Percentiles rank a stretch among this genome's conserved stretches.
Conservation (phyloP, 306 rosid genomes). For the Vigna reflexopilosa region DNA sequence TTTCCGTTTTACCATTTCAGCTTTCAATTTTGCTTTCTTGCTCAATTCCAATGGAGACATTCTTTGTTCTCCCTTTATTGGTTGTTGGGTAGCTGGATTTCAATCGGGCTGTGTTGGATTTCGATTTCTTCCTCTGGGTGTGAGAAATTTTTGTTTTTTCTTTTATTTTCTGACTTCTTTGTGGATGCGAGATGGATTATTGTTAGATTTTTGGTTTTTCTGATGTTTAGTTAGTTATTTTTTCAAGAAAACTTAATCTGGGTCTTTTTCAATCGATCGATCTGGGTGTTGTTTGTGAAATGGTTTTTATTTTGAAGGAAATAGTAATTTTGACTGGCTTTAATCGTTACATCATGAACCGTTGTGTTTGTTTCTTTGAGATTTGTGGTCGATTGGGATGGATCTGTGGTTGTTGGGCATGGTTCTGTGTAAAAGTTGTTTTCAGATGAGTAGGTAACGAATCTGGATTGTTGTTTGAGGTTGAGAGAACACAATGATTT, state of each 20-base stretch:
- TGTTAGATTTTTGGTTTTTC: slow-evolving; percentile 4
- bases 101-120: slow-evolving; percentile 30
- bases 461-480: slow-evolving; percentile 44
- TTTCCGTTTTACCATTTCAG: slow-evolving; percentile 3
- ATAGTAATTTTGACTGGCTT: slow-evolving; percentile 16
- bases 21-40: slow-evolving; percentile 14
- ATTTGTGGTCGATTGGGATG: slow-evolving; percentile 37
- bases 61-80: background rate
- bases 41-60: background rate
- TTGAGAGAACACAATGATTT: slow-evolving; percentile 35
- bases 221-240: background rate
- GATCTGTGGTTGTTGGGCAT: slow-evolving; percentile 47
- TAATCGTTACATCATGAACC: background rate
- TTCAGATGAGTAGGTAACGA: slow-evolving; percentile 27
- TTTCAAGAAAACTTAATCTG: background rate
- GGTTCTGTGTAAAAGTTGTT: slow-evolving; percentile 35
- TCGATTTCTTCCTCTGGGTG: slow-evolving; percentile 24
- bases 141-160: background rate
- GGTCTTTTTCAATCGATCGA: slow-evolving; percentile 12
- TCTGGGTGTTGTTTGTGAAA: background rate
- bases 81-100: slow-evolving; percentile 27
- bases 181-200: background rate
- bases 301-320: background rate
- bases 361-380: slow-evolving; percentile 3
- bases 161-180: background rate